phyloP scores from a whole-genome alignment of 371 early-diverging fungal species.

The Nematocida ironsii region DNA sequence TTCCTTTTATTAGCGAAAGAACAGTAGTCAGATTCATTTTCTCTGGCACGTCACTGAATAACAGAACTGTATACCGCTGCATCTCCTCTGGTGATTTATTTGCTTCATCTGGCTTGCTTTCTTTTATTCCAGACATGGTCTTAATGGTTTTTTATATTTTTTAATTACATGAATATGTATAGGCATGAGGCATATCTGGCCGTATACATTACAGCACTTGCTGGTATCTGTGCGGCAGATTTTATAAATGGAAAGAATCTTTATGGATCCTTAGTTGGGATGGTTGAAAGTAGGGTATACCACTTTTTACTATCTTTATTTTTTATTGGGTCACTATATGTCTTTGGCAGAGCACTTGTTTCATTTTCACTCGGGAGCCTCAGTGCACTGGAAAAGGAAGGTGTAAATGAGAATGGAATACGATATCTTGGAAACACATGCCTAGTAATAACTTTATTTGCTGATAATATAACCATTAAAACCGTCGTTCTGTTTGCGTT shows the following conservation, averaged over 20 bases:
- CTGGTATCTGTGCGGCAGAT: slow-evolving; percentile 14
- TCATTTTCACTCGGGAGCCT: slow-evolving; percentile 46
- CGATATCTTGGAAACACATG: slow-evolving; percentile 62
- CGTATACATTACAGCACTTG: slow-evolving; percentile 30
- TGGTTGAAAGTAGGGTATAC: slow-evolving; percentile 55
- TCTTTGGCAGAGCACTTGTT: slow-evolving; percentile 30
- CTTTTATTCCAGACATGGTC: not conserved
- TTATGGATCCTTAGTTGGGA: slow-evolving; percentile 45
- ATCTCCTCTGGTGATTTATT: slow-evolving; percentile 34
- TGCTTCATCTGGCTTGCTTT: not conserved
- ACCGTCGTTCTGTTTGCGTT: slow-evolving; percentile 60
- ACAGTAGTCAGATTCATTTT: not conserved
- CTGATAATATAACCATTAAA: slow-evolving; percentile 59
- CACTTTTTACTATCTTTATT: slow-evolving; percentile 64
- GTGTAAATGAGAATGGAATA: slow-evolving; percentile 63
- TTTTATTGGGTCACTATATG: slow-evolving; percentile 58
- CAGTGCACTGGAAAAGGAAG: slow-evolving; percentile 54
- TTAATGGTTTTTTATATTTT: slow-evolving; percentile 40
- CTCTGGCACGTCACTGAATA: slow-evolving; percentile 2
- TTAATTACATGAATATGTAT: slow-evolving; percentile 43
- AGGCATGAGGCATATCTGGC: slow-evolving; percentile 37
- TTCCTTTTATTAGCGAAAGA: slow-evolving; percentile 12
- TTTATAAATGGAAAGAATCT: slow-evolving; percentile 26
- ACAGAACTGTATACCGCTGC: slow-evolving; percentile 24
- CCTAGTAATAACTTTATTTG: slow-evolving; percentile 65